Conservation (phyloP, 73 alveolate genomes). For the Effrenium voratum region DNA sequence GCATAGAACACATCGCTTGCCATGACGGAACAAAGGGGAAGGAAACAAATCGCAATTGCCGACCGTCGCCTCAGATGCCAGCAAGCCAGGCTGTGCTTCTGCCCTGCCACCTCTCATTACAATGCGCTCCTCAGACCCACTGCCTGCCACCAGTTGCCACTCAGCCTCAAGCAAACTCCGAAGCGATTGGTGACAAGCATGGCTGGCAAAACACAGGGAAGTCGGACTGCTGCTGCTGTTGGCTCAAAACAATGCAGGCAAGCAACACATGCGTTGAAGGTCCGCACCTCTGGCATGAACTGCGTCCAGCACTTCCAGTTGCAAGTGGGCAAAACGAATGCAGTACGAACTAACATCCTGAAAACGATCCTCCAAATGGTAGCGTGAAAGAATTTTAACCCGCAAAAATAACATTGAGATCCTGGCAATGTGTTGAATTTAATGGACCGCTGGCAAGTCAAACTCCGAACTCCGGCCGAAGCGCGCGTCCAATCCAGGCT, state of each 20-base stretch:
- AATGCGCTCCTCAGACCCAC: slow-evolving; percentile 37
- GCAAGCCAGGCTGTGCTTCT: neutral
- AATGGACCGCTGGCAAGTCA: neutral
- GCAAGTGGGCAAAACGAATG: neutral
- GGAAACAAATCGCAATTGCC: neutral
- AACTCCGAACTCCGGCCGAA: neutral
- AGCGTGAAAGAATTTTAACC: neutral
- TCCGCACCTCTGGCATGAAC: too few species aligned
- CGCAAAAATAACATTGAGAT: neutral
- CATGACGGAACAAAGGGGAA: neutral
- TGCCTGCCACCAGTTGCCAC: slow-evolving; percentile 80
- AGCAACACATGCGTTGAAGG: slow-evolving; percentile 13
- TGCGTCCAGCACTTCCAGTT: neutral
- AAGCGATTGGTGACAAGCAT: neutral
- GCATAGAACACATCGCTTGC: too few species aligned
- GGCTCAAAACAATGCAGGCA: neutral
- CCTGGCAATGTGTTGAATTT: neutral
- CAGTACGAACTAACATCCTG: neutral
- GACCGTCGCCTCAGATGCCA: slow-evolving; percentile 1
- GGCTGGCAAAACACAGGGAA: neutral
- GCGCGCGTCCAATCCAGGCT: slow-evolving; percentile 85
- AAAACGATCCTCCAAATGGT: neutral
- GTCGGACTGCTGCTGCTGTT: neutral
- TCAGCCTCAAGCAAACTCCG: neutral
- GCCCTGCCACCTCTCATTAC: slow-evolving; percentile 23